Conservation (phyloP, 2,329 filamentous ascomycete species). For the Fusarium protoensiforme region DNA sequence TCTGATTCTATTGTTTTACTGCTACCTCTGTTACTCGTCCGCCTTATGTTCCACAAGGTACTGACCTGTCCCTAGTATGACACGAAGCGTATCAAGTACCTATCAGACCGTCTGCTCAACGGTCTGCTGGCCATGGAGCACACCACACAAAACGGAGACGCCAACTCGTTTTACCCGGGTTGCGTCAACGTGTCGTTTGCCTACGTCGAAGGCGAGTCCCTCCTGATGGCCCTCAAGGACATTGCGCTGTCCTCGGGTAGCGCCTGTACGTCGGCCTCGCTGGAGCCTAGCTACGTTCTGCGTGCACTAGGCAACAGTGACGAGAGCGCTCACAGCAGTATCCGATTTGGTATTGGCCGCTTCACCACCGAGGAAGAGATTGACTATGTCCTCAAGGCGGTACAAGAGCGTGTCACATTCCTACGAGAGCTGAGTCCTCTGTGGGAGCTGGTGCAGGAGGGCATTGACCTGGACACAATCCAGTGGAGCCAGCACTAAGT, state of each 20-base stretch:
- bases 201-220: constrained; percentile 97
- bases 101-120: constrained; percentile 85
- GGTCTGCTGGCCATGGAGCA: constrained; percentile 92
- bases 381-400: constrained; percentile 96
- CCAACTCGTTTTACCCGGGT: constrained; percentile 87
- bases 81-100: constrained; percentile 80
- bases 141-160: constrained; percentile 89
- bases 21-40: not conserved
- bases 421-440: constrained; percentile 93
- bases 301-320: constrained; percentile 95
- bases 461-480: constrained; percentile 93
- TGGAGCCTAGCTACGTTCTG: constrained; percentile 96
- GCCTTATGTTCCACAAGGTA: constrained; percentile 15
- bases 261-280: constrained; percentile 94
- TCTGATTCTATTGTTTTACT: constrained; percentile 60
- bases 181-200: constrained; percentile 99
- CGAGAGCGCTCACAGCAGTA: constrained; percentile 97
- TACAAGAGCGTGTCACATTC: constrained; percentile 90
- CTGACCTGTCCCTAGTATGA: constrained; percentile 77
- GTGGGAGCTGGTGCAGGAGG: constrained; percentile 98
- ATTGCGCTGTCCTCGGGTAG: constrained; percentile 97
- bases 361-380: constrained; percentile 97
- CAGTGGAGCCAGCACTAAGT: constrained; percentile 96
- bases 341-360: constrained; percentile 95
- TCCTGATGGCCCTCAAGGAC: constrained; percentile 98